These are phyloP conservation scores for Dendryphion nanum DNA, from an alignment of 2,329 filamentous ascomycete species.

Conservation along the genomic window DNA sequence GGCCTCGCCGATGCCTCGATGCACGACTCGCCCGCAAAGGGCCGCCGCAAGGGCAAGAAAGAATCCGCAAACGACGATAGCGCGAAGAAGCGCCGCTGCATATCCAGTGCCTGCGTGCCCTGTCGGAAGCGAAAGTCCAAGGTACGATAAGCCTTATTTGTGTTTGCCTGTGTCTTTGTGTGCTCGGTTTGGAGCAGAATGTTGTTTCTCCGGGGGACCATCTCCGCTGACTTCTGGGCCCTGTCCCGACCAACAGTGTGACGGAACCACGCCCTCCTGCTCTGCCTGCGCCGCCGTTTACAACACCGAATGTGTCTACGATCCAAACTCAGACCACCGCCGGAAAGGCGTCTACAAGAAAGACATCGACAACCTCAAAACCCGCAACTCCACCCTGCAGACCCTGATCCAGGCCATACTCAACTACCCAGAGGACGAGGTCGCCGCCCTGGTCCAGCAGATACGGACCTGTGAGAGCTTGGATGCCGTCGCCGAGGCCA, in stretches of 20 bases:
- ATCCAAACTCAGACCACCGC: constrained; percentile 92
- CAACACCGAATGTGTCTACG: constrained; percentile 85
- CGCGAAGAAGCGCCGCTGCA: constrained; percentile 44
- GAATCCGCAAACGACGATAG: constrained; percentile 39
- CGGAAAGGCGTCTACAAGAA: constrained; percentile 97
- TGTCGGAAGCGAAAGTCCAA: constrained; percentile 43
- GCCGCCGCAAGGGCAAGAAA: constrained; percentile 33
- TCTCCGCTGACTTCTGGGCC: constrained; percentile 9
- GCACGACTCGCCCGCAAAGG: constrained; percentile 24
- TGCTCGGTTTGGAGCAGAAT: no score
- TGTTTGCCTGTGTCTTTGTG: constrained; percentile 12
- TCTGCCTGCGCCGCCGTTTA: constrained; percentile 97
- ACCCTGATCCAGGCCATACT: constrained; percentile 91
- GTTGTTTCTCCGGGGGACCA: constrained; percentile 7
- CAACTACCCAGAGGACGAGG: constrained; percentile 86
- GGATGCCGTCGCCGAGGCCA: constrained; percentile 61
- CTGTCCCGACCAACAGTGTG: constrained; percentile 57
- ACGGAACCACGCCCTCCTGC: constrained; percentile 86
- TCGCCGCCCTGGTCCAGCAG: constrained; percentile 74
- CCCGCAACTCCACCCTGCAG: constrained; percentile 81
- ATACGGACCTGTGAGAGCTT: constrained; percentile 83
- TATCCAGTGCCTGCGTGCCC: constrained; percentile 40
- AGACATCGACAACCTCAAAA: constrained; percentile 85
- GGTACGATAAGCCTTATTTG: no score
- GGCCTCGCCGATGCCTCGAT: neutral